A percentile compares a stretch with the other conserved stretches of the same genome.
phyloP scores from a whole-genome alignment of 257 asterid species.

The Penstemon eatonii region DNA sequence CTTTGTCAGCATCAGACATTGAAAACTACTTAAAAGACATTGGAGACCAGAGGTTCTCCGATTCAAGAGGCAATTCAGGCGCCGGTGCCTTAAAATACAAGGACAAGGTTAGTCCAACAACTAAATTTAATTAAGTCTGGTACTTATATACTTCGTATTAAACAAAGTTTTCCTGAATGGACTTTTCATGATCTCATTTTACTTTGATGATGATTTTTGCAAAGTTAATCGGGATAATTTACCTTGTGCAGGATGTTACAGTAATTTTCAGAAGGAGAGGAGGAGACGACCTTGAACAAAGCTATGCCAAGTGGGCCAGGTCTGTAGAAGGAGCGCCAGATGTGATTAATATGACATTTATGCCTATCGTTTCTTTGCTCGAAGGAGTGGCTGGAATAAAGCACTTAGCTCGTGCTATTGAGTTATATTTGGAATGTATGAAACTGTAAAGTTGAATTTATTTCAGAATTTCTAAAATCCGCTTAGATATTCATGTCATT shows the following conservation, averaged over 20 bases:
- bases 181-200: not conserved
- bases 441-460: constrained; percentile 18
- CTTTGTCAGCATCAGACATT: constrained; percentile 68
- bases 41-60: constrained; percentile 88
- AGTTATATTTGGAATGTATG: constrained; percentile 92
- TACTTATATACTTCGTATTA: not conserved
- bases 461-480: not conserved
- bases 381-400: constrained; percentile 89
- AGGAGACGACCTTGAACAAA: constrained; percentile 98
- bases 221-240: constrained; percentile 20
- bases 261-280: constrained; percentile 99
- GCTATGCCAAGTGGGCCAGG: constrained; percentile 85
- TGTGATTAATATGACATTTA: constrained; percentile 92
- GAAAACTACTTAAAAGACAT: constrained; percentile 86
- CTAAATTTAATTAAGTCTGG: constrained; percentile 1
- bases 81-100: constrained; percentile 81
- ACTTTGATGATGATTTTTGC: not conserved
- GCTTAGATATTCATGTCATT: constrained; percentile 1
- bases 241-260: constrained; percentile 81
- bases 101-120: constrained; percentile 81
- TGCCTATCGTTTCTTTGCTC: constrained; percentile 82
- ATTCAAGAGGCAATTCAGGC: constrained; percentile 65
- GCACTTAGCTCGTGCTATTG: constrained; percentile 85
- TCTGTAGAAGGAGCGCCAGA: constrained; percentile 94
- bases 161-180: not conserved